Conservation (phyloP, 148 eudicot genomes). For the Rhododendron ovatum region DNA sequence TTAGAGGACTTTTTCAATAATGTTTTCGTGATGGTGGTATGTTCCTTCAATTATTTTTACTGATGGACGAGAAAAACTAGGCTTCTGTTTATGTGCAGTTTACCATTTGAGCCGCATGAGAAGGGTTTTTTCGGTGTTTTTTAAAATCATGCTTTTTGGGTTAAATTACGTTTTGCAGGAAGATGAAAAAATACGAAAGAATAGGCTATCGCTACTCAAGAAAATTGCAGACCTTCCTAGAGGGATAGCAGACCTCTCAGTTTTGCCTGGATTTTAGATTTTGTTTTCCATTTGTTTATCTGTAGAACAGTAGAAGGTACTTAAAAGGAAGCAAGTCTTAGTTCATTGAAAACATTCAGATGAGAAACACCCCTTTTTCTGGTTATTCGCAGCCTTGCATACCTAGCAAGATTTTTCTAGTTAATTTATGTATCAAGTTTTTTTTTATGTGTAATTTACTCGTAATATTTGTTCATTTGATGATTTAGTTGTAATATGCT, state of each 20-base stretch:
- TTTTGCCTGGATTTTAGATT: conserved; percentile 81
- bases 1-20: conserved; percentile 81
- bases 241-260: conserved; percentile 84
- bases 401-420: too few relatives aligned
- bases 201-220: conserved; percentile 69
- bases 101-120: neutral
- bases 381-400: neutral
- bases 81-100: neutral
- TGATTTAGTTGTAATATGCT: neutral
- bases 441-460: neutral
- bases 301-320: neutral
- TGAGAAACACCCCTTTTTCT: neutral
- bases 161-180: conserved; percentile 36
- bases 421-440: neutral
- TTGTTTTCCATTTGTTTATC: neutral
- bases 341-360: neutral
- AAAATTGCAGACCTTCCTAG: conserved; percentile 80
- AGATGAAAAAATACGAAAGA: conserved; percentile 71
- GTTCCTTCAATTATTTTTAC: conserved; percentile 18
- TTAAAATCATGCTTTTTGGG: neutral
- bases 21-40: conserved; percentile 99
- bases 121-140: too few relatives aligned
- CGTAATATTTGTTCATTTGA: neutral
- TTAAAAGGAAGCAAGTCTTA: neutral
- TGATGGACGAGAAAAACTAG: neutral